Base-by-base conservation (phyloP, 306 rosid genomes). In the Lithocarpus polystachyus region DNA sequence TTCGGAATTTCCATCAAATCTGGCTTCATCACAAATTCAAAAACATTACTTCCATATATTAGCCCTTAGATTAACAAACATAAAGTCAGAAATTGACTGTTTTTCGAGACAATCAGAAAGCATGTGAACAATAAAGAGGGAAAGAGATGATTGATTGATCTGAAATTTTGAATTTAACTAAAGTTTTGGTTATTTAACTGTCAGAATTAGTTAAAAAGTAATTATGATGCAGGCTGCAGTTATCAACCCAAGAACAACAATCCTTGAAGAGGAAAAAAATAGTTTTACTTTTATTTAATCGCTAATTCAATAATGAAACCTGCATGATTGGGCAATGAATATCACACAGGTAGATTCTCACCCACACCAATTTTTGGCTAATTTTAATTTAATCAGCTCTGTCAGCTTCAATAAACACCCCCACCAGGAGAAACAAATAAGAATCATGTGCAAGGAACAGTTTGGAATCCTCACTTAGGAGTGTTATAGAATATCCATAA, bases 1-100 rank as follows among this genome's bases (percentile, higher is more conserved):
- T 87, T 95, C 98, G 56, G 97, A 90, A 90, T 82, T 91, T 84
- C 97, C 98, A 84, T 91, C 97, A 89, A 89, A 95, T 89, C 98
- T 95, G 96, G 97, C 98, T 91, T 92, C 97, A 88, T 83, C 88
- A 89, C 84, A 82, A 81, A 87, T 29, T 83, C 86, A 84, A 61
- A 84, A 86, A 69, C 75, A 87, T 91, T 81, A 92, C 89, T 69
- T 84, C 83, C 91, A 83, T 70, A 59, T 53, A 71, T 64, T 76
- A 71, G 69, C 74, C 72, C 77, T 81, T 77, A 61, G 48, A 40
- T 55, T 70, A 72, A 29, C 75, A 73, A 76, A 55, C 5, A 43
- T 59, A 15, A 35, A 40, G 18, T 74, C 54, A 68, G 75, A 75
- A 12, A 61, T 71, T 31, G 12, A 7, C 31, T 56, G 14, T 15